Evolutionary conservation across 2,329 filamentous ascomycete species (phyloP).

Genomic region (Madurella mycetomatis): DNA sequence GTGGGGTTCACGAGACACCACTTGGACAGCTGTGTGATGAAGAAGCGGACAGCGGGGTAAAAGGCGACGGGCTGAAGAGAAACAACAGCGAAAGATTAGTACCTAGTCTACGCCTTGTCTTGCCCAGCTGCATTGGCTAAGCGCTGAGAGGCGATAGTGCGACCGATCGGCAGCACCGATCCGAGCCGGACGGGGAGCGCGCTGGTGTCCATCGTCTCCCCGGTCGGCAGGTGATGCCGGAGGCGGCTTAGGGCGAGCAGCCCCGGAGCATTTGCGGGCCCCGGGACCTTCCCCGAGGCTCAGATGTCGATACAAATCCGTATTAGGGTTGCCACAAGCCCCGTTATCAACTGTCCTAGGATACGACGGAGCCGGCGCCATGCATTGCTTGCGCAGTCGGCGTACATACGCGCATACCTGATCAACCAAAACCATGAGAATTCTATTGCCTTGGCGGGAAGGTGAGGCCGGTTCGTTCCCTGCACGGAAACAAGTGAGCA

Average conservation of each 20-base stretch:
- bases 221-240: conserved; percentile 2
- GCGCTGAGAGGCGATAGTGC: not conserved
- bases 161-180: not conserved
- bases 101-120: no score
- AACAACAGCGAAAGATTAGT: no score
- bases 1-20: no score
- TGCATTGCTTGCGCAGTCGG: no score
- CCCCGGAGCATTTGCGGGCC: not conserved
- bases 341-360: not conserved
- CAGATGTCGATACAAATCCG: not conserved
- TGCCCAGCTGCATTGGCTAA: no score
- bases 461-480: not conserved
- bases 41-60: no score
- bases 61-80: no score
- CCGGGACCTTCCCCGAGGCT: conserved; percentile 1
- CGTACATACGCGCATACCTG: not conserved
- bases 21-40: no score
- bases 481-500: conserved; percentile 2
- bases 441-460: conserved; percentile 5
- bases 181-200: not conserved
- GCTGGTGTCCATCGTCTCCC: not conserved
- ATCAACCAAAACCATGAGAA: conserved; percentile 5
- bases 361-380: no score
- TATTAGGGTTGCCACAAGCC: not conserved
- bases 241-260: not conserved